Percentiles rank a stretch among this genome's conserved stretches.
Evolutionary conservation across 2,329 filamentous ascomycete species (phyloP).

Genomic region (Fusarium nodosum): DNA sequence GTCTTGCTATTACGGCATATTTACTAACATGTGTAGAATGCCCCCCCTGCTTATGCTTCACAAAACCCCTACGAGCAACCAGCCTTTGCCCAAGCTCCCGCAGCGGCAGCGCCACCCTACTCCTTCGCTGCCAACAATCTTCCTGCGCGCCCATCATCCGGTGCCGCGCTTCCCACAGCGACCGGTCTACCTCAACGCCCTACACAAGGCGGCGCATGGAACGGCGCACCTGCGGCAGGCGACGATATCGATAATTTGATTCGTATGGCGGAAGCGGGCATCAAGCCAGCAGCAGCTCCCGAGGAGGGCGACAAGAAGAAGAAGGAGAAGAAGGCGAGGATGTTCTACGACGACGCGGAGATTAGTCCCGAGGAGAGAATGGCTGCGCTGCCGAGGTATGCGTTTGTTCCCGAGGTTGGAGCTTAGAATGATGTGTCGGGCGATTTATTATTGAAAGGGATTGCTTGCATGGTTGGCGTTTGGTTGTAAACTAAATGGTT

Average conservation of each 20-base stretch:
- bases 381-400: slow-evolving; percentile 82
- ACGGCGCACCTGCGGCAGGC: slow-evolving; percentile 54
- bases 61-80: slow-evolving; percentile 27
- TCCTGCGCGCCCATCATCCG: slow-evolving; percentile 60
- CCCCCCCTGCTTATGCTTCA: slow-evolving; percentile 56
- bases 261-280: slow-evolving; percentile 73
- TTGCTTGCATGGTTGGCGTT: slow-evolving; percentile 49
- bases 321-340: slow-evolving; percentile 76
- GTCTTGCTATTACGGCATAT: accelerated
- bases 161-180: slow-evolving; percentile 53
- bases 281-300: slow-evolving; percentile 61
- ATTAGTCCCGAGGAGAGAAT: slow-evolving; percentile 91
- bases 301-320: slow-evolving; percentile 70
- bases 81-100: slow-evolving; percentile 42
- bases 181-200: slow-evolving; percentile 62
- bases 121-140: slow-evolving; percentile 59
- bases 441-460: slow-evolving; percentile 16
- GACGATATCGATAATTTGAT: slow-evolving; percentile 77
- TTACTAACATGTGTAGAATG: slow-evolving; percentile 53
- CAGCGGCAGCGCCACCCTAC: slow-evolving; percentile 47
- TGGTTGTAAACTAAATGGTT: slow-evolving; percentile 46
- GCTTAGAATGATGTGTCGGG: slow-evolving; percentile 23
- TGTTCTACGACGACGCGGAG: slow-evolving; percentile 86
- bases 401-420: slow-evolving; percentile 60
- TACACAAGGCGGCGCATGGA: slow-evolving; percentile 53